Base-by-base conservation (phyloP, 352 stramenopile genomes). In the Globisporangium lucens region DNA sequence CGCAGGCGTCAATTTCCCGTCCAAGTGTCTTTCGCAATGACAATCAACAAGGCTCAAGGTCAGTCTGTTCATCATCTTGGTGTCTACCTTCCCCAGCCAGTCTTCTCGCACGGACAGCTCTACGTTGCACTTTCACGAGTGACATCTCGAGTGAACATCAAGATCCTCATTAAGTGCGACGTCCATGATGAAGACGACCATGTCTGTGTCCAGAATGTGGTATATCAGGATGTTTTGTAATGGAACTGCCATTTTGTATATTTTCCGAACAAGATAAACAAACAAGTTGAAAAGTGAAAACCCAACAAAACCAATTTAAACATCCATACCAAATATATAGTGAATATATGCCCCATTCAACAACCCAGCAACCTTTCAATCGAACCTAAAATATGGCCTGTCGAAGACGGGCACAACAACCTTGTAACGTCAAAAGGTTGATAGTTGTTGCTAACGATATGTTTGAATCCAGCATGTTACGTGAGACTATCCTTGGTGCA, bases 21-120 rank as follows among this genome's bases (percentile, higher is more conserved):
- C 2, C 30, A 73, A n/a, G 49, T 69, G 17, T 66, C 74, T 0
- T 80, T 77, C 36, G 69, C 67, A 0, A 80, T 83, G 74, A 77
- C 72, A 0, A 78, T 80, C 46, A 79, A 79, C 66, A 80, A 83
- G 24, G 70, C 67, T 2, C 72, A 80, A 68, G 72, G 69, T 10
- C 76, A 77, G 59, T 78, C 76, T 6, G 53, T 83, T 20, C 43
- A 73, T 10, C 73, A 79, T 7, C 29, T 77, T n/a, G 73, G 65
- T 2, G 29, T 79, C 17, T 76, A 73, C 59, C 43, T 77, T 1
- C 65, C 68, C 2, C 67, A 62, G 12, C 64, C 56, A 4, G 73
- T 63, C 59, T 76, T 83, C 35, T 72, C 68, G 0, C 70, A 78
- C 30, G 68, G 73, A 0, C 75, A 82, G 33, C 55, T 77, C 13